Conservation (phyloP, 495 filamentous ascomycete species). For the Cercophora newfieldiana region DNA sequence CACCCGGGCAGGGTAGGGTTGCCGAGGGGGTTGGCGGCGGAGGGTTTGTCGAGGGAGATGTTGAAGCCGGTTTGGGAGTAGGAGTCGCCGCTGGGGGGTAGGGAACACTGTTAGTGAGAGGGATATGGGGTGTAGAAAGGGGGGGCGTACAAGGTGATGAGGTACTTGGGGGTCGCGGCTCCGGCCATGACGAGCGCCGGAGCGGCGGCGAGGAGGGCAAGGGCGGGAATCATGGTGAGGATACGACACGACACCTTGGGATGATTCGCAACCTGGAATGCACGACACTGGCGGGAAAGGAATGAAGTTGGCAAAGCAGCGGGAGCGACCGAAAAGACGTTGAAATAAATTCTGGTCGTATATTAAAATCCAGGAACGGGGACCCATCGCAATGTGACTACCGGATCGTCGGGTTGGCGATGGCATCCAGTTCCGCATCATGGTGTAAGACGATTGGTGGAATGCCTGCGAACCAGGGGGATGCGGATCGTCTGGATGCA, state of each 20-base stretch:
- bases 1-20: constrained; percentile 68
- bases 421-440: neutral
- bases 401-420: constrained; percentile 19
- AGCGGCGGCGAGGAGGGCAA: neutral
- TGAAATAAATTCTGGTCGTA: neutral
- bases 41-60: constrained; percentile 58
- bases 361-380: neutral
- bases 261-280: no score
- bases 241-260: neutral
- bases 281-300: no score
- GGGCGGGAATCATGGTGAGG: neutral
- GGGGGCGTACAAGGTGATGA: constrained; percentile 36
- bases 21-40: constrained; percentile 67
- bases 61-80: constrained; percentile 65
- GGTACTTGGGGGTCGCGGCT: constrained; percentile 24
- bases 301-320: neutral
- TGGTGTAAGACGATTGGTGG: constrained; percentile 35
- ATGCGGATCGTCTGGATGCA: constrained; percentile 26
- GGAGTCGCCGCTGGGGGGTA: constrained; percentile 48
- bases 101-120: neutral
- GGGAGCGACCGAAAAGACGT: neutral
- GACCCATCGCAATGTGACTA: neutral
- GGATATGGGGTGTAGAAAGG: neutral
- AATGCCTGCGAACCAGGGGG: constrained; percentile 8
- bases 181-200: neutral